Percentiles rank a stretch among this genome's conserved stretches.
Conservation (phyloP, 331 rosid genomes). For the Phaseolus coccineus region DNA sequence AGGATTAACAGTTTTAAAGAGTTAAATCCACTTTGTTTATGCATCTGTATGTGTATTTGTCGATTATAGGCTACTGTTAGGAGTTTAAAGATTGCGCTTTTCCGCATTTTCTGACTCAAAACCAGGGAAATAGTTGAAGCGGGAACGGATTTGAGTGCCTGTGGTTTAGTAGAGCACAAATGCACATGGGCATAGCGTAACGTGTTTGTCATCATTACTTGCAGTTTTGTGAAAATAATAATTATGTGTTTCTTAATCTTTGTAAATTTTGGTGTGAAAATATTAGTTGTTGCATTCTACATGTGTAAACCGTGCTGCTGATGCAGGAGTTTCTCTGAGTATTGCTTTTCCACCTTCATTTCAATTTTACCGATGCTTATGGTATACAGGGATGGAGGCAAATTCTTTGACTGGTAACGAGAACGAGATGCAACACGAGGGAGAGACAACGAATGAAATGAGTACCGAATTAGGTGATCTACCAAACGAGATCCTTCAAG, state of each 20-base stretch:
- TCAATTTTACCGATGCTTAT: not conserved
- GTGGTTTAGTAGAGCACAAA: too few relatives aligned
- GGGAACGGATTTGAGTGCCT: not conserved
- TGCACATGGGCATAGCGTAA: not conserved
- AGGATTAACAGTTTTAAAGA: not conserved
- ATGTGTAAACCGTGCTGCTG: not conserved
- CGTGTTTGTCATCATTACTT: not conserved
- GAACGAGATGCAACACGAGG: not conserved
- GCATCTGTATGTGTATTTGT: not conserved
- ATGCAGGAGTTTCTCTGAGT: not conserved
- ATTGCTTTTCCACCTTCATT: not conserved
- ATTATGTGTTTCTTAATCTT: not conserved
- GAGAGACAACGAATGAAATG: not conserved
- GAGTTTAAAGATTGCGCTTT: not conserved
- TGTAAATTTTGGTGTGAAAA: not conserved
- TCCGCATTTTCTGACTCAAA: not conserved
- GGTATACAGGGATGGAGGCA: constrained; percentile 1
- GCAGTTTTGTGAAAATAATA: not conserved
- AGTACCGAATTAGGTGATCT: not conserved
- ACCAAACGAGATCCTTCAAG: not conserved
- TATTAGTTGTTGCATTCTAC: not conserved
- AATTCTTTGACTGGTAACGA: not conserved
- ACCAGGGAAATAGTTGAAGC: not conserved
- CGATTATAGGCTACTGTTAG: not conserved
- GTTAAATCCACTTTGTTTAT: not conserved